phyloP scores from a whole-genome alignment of 441 rosid species.

The Cnidoscolus chayamansa region DNA sequence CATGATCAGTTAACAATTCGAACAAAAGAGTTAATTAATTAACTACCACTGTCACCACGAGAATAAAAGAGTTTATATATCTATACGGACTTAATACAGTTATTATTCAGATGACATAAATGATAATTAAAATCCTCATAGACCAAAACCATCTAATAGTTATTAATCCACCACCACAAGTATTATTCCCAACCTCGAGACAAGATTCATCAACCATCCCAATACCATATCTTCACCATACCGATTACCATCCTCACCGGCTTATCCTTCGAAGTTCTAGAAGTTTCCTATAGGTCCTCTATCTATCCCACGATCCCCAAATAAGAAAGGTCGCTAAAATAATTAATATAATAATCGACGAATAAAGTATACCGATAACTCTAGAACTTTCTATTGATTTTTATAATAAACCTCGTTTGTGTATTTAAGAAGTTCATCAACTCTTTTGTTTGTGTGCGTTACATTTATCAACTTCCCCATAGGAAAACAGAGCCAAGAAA shows the following conservation, averaged over 20 bases:
- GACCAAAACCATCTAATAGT: too few relatives aligned
- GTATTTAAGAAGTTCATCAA: not conserved
- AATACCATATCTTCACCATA: not conserved
- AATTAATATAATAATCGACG: too few relatives aligned
- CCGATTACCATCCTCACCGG: constrained; percentile 10
- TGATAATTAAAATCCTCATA: too few relatives aligned
- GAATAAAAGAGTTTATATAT: too few relatives aligned
- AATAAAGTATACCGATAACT: constrained; percentile 2
- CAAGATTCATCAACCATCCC: not conserved
- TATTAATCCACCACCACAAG: too few relatives aligned
- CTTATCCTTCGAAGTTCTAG: constrained; percentile 35
- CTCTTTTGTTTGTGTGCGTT: too few relatives aligned
- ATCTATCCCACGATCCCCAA: constrained; percentile 6
- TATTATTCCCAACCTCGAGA: too few relatives aligned
- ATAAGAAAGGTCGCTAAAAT: not conserved
- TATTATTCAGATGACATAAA: too few relatives aligned
- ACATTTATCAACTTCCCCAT: not conserved
- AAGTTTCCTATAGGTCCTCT: constrained; percentile 39
- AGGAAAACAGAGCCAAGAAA: not conserved
- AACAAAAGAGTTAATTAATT: too few relatives aligned
- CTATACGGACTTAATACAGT: too few relatives aligned
- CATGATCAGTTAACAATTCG: too few relatives aligned
- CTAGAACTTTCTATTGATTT: constrained; percentile 41
- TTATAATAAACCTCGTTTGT: constrained; percentile 7
- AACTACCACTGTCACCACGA: too few relatives aligned